These are phyloP conservation scores for Phlebopus sp. DNA, from an alignment of 1,284 basidiomycete genomes.

Conservation along the genomic window DNA sequence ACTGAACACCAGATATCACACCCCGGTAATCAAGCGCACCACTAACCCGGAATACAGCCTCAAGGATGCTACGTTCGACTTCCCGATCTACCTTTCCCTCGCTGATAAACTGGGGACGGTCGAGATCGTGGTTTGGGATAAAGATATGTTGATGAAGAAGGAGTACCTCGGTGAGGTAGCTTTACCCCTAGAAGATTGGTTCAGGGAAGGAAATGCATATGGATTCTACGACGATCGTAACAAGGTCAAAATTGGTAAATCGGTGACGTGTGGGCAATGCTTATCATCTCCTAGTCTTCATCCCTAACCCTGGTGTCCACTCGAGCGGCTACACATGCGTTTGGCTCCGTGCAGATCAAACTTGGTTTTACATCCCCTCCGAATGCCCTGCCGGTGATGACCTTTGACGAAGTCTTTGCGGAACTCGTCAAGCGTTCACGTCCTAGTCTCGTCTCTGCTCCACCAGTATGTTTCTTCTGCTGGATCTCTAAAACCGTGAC, in stretches of 20 bases:
- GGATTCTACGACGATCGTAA: slow-evolving; percentile 59
- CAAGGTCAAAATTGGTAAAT: slow-evolving; percentile 42
- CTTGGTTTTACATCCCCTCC: slow-evolving; percentile 69
- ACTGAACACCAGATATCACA: slow-evolving; percentile 65
- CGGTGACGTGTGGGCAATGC: slow-evolving; percentile 4
- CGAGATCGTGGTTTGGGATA: slow-evolving; percentile 93
- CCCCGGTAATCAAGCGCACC: slow-evolving; percentile 77
- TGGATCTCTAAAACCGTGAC: slow-evolving; percentile 2
- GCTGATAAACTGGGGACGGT: slow-evolving; percentile 73
- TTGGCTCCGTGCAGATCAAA: slow-evolving; percentile 69
- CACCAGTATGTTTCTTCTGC: slow-evolving; percentile 53
- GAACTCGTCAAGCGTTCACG: slow-evolving; percentile 66
- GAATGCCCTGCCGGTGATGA: slow-evolving; percentile 35
- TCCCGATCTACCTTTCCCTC: slow-evolving; percentile 75
- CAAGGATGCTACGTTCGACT: slow-evolving; percentile 83
- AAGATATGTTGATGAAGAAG: slow-evolving; percentile 76
- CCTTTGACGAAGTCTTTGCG: slow-evolving; percentile 58
- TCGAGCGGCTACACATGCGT: slow-evolving; percentile 54
- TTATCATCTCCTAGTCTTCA: slow-evolving; percentile 42
- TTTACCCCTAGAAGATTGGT: slow-evolving; percentile 81
- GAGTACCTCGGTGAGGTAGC: slow-evolving; percentile 92
- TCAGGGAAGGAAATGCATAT: slow-evolving; percentile 49
- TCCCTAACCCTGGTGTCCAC: slow-evolving; percentile 63
- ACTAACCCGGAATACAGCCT: slow-evolving; percentile 73
- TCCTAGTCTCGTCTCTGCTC: slow-evolving; percentile 70